phyloP scores from a whole-genome alignment of 176 grass and related monocot genomes.

The Chrysopogon serrulatus region DNA sequence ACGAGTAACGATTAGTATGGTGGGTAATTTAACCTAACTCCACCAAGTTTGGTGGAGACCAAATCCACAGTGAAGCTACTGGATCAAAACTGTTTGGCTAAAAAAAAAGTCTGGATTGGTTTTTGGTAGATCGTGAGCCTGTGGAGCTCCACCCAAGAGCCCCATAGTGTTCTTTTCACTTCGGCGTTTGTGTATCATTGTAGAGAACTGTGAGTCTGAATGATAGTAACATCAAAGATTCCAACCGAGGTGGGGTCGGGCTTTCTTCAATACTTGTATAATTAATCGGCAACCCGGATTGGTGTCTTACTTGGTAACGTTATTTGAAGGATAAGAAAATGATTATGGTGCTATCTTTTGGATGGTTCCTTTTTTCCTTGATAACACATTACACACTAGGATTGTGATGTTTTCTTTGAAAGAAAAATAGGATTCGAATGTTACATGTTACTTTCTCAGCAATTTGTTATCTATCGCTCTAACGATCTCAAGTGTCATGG shows the following conservation, averaged over 20 bases:
- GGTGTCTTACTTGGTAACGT: slow-evolving; percentile 33
- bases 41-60: too few relatives aligned
- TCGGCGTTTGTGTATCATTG: neutral
- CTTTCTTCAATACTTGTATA: slow-evolving; percentile 14
- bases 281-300: slow-evolving; percentile 7
- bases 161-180: too few relatives aligned
- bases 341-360: neutral
- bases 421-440: neutral
- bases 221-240: slow-evolving; percentile 29
- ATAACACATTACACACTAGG: neutral
- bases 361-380: neutral
- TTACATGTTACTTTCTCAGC: slow-evolving; percentile 27
- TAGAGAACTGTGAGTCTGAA: slow-evolving; percentile 16
- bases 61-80: too few relatives aligned
- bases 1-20: too few relatives aligned
- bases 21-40: too few relatives aligned
- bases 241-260: neutral
- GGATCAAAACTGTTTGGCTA: too few relatives aligned
- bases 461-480: slow-evolving; percentile 5
- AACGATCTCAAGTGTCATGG: neutral
- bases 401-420: neutral
- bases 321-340: neutral
- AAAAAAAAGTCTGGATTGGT: too few relatives aligned
- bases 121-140: too few relatives aligned
- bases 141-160: too few relatives aligned